Evolutionary conservation across 176 grass and related monocot genomes (phyloP), one percentile per base, ranked within the genome.

Genomic region (Puccinellia tenuiflora): DNA sequence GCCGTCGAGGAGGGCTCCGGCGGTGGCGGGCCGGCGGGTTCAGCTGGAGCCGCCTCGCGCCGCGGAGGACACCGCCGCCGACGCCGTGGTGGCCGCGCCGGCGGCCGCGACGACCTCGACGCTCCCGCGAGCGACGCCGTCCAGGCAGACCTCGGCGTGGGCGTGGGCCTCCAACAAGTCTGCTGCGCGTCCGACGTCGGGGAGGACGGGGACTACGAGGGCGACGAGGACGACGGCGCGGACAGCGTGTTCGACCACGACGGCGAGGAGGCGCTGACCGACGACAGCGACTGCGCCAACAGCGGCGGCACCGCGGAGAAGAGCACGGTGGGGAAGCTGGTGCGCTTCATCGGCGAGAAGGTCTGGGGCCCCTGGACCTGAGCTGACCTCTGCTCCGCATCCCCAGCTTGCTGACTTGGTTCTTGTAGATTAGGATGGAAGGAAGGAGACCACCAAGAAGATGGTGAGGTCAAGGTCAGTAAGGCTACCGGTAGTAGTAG

Each of bases 321-420:
- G 91, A 91, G 89, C 88, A 69, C 89, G 0, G 72, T 98, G 48
- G 87, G 90, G 15, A 93, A 88, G 76, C 77, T 98, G 56, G 85
- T 95, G 56, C 86, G 89, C 51, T 98, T 95, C 79, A 91, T 98
- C 40, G 92, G 92, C 34, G 90, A 98, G 81, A 95, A 89, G 73
- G 75, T 94, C 28, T 94, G 89, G 92, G 87, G 68, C 21, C 69
- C 83, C 13, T 94, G 90, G 90, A 90, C 77, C 67, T 93, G 59
- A 89, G 75, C 67, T 6, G 64, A 34, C 33, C 33, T 46, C 43
- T n/a, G n/a, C n/a, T 45, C 42, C 12, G 8, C 43, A 13, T 15
- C 34, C 17, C 5, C 29, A 2, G 26, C 65, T 70, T 26, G 12
- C 62, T 46, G n/a, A 15, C 43, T 7, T 15, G 12, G 83, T 45